These are phyloP conservation scores for Cyberlindnera mycetangii DNA, from an alignment of 805 yeast species.

Conservation along the genomic window DNA sequence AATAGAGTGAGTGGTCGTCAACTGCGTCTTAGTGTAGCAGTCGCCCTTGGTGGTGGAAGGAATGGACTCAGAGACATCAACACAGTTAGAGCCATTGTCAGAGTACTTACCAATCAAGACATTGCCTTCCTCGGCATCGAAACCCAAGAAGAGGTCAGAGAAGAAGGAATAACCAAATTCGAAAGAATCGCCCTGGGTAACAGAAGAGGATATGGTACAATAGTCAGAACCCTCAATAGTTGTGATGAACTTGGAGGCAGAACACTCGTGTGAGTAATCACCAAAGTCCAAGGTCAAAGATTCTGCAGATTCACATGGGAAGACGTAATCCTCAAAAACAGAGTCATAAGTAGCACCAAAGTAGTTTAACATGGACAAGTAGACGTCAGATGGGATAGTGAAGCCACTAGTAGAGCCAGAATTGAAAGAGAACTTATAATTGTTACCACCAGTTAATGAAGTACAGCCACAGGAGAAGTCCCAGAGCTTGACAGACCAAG, in stretches of 20 bases:
- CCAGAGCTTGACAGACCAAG: slow-evolving; percentile 27
- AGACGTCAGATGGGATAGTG: slow-evolving; percentile 17
- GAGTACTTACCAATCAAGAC: slow-evolving; percentile 16
- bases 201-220: slow-evolving; percentile 16
- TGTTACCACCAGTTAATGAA: slow-evolving; percentile 12
- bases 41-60: slow-evolving; percentile 10
- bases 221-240: slow-evolving; percentile 13
- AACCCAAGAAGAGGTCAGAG: slow-evolving; percentile 16
- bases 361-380: slow-evolving; percentile 12
- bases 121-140: slow-evolving; percentile 16
- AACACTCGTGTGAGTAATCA: slow-evolving; percentile 12
- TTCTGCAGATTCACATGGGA: slow-evolving; percentile 13
- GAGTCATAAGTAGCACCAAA: slow-evolving; percentile 17
- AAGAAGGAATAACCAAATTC: slow-evolving; percentile 21
- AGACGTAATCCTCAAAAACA: slow-evolving; percentile 12
- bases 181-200: slow-evolving; percentile 8
- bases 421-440: slow-evolving; percentile 16
- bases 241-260: slow-evolving; percentile 13
- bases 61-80: slow-evolving; percentile 10
- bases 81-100: slow-evolving; percentile 10
- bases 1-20: slow-evolving; percentile 6
- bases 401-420: slow-evolving; percentile 20
- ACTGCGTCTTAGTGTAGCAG: slow-evolving; percentile 4
- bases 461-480: slow-evolving; percentile 19
- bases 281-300: slow-evolving; percentile 19